phyloP scores from a whole-genome alignment of 768 basidiomycete species.

The Leccinum disarticulatum region DNA sequence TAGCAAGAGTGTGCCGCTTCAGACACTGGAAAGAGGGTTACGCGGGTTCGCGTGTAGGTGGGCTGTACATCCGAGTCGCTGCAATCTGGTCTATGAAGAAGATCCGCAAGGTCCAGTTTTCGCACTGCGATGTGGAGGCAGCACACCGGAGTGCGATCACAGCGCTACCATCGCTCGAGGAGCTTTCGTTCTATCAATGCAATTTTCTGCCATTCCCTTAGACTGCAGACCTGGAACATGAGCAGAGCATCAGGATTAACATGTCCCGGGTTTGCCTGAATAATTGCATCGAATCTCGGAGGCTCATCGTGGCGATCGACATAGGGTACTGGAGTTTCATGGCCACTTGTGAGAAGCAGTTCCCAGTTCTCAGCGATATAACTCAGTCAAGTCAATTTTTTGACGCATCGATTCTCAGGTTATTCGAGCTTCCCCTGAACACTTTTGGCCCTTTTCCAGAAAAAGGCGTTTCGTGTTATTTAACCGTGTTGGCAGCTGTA shows the following conservation, averaged over 20 bases:
- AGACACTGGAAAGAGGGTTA: neutral
- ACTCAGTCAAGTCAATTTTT: neutral
- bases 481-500: neutral
- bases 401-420: slow-evolving; percentile 42
- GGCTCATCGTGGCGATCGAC: neutral
- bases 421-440: slow-evolving; percentile 65
- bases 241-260: neutral
- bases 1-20: slow-evolving; percentile 2
- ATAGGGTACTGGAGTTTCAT: too few species aligned
- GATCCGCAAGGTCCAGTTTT: slow-evolving; percentile 17
- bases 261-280: neutral
- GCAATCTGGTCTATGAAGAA: slow-evolving; percentile 18
- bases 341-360: too few species aligned
- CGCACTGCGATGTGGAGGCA: slow-evolving; percentile 3
- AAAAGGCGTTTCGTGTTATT: slow-evolving; percentile 34
- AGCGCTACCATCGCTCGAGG: slow-evolving; percentile 16
- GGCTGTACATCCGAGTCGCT: slow-evolving; percentile 1
- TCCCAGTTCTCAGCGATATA: slow-evolving; percentile 18
- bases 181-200: slow-evolving; percentile 13
- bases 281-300: neutral
- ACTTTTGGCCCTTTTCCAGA: slow-evolving; percentile 78
- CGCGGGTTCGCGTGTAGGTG: neutral
- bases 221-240: neutral
- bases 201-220: neutral
- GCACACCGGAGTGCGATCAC: slow-evolving; percentile 18